phyloP scores from a whole-genome alignment of 2,329 filamentous ascomycete genomes.

The Alternaria arborescens region DNA sequence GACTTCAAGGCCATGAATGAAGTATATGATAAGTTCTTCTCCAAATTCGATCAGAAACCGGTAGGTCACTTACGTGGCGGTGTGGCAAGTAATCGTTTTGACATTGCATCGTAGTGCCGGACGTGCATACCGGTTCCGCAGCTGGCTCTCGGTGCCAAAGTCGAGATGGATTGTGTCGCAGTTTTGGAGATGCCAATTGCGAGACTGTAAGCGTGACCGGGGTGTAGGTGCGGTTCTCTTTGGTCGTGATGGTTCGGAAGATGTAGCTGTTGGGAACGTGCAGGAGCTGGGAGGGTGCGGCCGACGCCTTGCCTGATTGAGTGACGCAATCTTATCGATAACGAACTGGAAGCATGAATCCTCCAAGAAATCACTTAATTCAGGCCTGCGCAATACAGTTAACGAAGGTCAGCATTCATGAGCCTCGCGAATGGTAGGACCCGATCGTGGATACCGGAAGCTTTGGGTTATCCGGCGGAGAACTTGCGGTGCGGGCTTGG shows the following conservation, averaged over 20 bases:
- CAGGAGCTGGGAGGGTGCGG: background rate
- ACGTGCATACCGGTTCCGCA: background rate
- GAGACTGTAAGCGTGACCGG: background rate
- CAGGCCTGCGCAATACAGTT: background rate
- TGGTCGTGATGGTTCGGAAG: background rate
- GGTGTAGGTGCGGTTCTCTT: background rate
- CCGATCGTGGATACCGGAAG: background rate
- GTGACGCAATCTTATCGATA: background rate
- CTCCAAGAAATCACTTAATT: background rate
- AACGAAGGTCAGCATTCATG: background rate
- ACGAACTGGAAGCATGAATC: background rate
- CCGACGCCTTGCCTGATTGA: background rate
- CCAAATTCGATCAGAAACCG: background rate
- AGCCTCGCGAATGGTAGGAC: background rate
- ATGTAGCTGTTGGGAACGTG: background rate
- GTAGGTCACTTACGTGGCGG: background rate
- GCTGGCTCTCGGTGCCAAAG: background rate
- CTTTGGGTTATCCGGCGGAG: slow-evolving; percentile 1
- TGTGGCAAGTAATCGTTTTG: background rate
- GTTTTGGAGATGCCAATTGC: background rate
- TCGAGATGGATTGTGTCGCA: background rate
- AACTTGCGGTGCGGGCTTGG: slow-evolving; percentile 1
- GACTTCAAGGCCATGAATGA: background rate
- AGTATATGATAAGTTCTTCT: background rate
- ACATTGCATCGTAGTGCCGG: background rate